These are phyloP conservation scores for Lipomyces sp. DNA, from an alignment of 805 yeast genomes.

Conservation along the genomic window DNA sequence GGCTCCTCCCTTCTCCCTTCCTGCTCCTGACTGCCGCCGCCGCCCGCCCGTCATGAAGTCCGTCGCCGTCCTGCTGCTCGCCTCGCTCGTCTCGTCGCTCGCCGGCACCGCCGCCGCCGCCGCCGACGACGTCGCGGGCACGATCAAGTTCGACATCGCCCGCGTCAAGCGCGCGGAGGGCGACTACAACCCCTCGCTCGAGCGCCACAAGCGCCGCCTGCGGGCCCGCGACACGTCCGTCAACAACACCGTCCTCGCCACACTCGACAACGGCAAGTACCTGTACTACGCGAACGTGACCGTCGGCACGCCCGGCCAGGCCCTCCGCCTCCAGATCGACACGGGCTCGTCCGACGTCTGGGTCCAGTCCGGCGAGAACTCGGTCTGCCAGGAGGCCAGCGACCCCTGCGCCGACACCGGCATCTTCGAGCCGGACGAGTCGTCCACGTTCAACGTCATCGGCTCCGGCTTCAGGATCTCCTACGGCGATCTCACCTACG, in stretches of 20 bases:
- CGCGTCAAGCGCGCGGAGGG: slow-evolving; percentile 9
- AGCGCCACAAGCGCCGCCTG: slow-evolving; percentile 9
- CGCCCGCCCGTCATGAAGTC: too few species aligned
- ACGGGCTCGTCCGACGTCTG: slow-evolving; percentile 78
- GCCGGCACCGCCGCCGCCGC: slow-evolving; percentile 8
- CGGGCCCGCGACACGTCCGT: slow-evolving; percentile 2
- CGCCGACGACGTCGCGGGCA: neutral
- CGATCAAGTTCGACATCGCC: slow-evolving; percentile 23
- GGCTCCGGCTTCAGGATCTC: slow-evolving; percentile 36
- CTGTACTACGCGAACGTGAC: slow-evolving; percentile 37
- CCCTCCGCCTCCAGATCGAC: slow-evolving; percentile 56
- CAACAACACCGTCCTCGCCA: slow-evolving; percentile 14
- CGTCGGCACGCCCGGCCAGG: slow-evolving; percentile 58
- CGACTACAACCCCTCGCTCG: slow-evolving; percentile 3
- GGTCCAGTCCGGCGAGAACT: slow-evolving; percentile 41
- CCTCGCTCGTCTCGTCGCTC: neutral
- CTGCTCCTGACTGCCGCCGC: too few species aligned
- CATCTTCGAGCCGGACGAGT: slow-evolving; percentile 35
- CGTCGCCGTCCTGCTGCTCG: neutral
- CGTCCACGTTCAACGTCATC: slow-evolving; percentile 32
- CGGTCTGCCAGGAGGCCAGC: slow-evolving; percentile 31
- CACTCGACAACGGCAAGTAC: slow-evolving; percentile 22
- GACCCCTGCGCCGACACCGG: slow-evolving; percentile 33
- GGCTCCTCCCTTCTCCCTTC: too few species aligned
- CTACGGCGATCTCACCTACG: slow-evolving; percentile 50